These are phyloP conservation scores for Astragalus glycyphyllos DNA, from an alignment of 306 rosid species.

Conservation along the genomic window DNA sequence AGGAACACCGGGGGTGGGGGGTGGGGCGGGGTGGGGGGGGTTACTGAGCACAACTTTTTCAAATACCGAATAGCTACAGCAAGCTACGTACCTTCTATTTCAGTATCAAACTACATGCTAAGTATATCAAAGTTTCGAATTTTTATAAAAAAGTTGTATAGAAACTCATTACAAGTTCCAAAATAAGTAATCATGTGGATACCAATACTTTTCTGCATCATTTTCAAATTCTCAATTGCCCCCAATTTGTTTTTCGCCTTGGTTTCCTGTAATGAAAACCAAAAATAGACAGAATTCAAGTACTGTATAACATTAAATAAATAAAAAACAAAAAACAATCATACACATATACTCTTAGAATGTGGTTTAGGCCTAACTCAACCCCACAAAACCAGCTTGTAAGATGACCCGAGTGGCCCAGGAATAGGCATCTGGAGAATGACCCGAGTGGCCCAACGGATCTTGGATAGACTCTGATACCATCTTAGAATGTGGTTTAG, in stretches of 20 bases:
- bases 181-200: constrained; percentile 5
- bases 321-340: not conserved
- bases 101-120: constrained; percentile 7
- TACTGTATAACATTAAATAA: not conserved
- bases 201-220: constrained; percentile 13
- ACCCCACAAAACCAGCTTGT: no score
- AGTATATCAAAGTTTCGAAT: constrained; percentile 5
- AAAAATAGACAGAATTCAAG: constrained; percentile 32
- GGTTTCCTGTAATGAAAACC: constrained; percentile 52
- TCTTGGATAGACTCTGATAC: no score
- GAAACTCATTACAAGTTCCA: constrained; percentile 32
- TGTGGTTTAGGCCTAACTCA: no score
- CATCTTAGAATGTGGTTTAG: no score
- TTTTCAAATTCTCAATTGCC: constrained; percentile 36
- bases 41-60: no score
- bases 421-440: no score
- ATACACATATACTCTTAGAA: no score
- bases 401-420: no score
- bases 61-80: no score
- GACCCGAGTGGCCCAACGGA: no score
- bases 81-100: constrained; percentile 27
- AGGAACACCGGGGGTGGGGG: no score
- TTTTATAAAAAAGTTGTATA: not conserved
- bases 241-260: constrained; percentile 40
- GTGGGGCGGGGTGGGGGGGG: no score